phyloP scores from a whole-genome alignment of 768 basidiomycete species.

The Royoungia palumana region DNA sequence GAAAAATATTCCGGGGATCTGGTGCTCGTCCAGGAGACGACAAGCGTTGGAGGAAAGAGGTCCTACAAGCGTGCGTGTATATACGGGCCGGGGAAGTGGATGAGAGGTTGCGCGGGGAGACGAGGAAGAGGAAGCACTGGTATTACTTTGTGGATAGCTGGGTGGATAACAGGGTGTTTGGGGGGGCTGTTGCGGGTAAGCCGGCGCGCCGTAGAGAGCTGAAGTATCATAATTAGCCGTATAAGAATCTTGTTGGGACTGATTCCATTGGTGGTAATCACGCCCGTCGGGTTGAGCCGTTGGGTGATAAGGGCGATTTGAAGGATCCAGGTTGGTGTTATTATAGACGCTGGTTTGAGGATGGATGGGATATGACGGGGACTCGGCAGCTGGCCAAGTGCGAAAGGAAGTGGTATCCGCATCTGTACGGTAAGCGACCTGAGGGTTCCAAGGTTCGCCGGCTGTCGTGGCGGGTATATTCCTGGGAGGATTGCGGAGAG shows the following conservation, averaged over 20 bases:
- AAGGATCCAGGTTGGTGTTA: slow-evolving; percentile 38
- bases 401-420: slow-evolving; percentile 42
- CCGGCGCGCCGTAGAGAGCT: slow-evolving; percentile 21
- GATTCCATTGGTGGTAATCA: slow-evolving; percentile 33
- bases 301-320: slow-evolving; percentile 33
- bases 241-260: slow-evolving; percentile 25
- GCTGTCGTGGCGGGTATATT: slow-evolving; percentile 14
- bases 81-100: slow-evolving; percentile 62
- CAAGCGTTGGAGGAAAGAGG: slow-evolving; percentile 85
- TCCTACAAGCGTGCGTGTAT: slow-evolving; percentile 87
- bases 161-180: slow-evolving; percentile 31
- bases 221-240: slow-evolving; percentile 25
- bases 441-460: slow-evolving; percentile 24
- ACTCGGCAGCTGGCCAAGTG: slow-evolving; percentile 44
- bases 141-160: slow-evolving; percentile 22
- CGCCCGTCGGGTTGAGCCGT: slow-evolving; percentile 36
- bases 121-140: slow-evolving; percentile 18
- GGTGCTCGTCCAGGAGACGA: slow-evolving; percentile 79
- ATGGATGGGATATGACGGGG: slow-evolving; percentile 33
- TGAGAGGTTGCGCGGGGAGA: slow-evolving; percentile 34
- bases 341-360: slow-evolving; percentile 24
- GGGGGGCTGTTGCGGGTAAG: slow-evolving; percentile 28
- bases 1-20: slow-evolving; percentile 87
- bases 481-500: slow-evolving; percentile 39
- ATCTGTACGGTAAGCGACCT: slow-evolving; percentile 27